Evolutionary conservation across 2,329 filamentous ascomycete species (phyloP).

Genomic region (Didymella arachidicola): DNA sequence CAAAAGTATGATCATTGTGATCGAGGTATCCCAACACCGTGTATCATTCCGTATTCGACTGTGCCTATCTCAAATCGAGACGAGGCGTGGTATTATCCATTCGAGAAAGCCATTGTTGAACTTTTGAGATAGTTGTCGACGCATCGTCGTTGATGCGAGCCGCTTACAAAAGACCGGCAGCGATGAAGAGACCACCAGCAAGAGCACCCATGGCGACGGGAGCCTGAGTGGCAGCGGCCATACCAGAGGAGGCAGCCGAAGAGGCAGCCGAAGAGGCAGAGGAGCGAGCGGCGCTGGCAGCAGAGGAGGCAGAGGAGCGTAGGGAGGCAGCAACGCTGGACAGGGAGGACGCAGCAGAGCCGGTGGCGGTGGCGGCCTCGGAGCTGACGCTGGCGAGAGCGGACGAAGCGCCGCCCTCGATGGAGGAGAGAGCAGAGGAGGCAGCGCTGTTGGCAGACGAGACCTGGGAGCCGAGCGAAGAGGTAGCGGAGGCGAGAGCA

Average conservation of each 20-base stretch:
- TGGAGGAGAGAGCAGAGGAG: conserved; percentile 25
- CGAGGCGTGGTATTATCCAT: conserved; percentile 18
- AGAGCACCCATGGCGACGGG: conserved; percentile 44
- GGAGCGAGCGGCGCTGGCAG: conserved; percentile 7
- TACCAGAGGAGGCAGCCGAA: conserved; percentile 26
- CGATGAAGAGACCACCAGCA: conserved; percentile 42
- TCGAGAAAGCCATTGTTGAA: conserved; percentile 10
- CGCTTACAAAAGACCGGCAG: conserved; percentile 46
- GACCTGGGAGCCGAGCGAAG: conserved; percentile 19
- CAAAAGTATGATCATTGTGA: conserved; percentile 22
- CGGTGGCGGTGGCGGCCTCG: conserved; percentile 20
- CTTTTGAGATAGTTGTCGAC: conserved; percentile 19
- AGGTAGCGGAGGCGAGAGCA: conserved; percentile 9
- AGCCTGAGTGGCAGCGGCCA: conserved; percentile 33
- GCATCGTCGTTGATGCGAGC: neutral
- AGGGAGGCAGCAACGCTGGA: conserved; percentile 16
- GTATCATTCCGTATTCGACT: conserved; percentile 11
- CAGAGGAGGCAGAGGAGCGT: conserved; percentile 3
- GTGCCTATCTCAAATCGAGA: conserved; percentile 7
- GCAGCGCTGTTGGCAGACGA: conserved; percentile 22
- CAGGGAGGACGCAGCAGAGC: conserved; percentile 10
- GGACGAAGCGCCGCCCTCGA: conserved; percentile 26
- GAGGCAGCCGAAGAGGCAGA: conserved; percentile 22
- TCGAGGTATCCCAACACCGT: conserved; percentile 22
- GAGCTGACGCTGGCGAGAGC: conserved; percentile 26